phyloP scores from a whole-genome alignment of 352 stramenopile genomes.

The Pythium aristosporum region DNA sequence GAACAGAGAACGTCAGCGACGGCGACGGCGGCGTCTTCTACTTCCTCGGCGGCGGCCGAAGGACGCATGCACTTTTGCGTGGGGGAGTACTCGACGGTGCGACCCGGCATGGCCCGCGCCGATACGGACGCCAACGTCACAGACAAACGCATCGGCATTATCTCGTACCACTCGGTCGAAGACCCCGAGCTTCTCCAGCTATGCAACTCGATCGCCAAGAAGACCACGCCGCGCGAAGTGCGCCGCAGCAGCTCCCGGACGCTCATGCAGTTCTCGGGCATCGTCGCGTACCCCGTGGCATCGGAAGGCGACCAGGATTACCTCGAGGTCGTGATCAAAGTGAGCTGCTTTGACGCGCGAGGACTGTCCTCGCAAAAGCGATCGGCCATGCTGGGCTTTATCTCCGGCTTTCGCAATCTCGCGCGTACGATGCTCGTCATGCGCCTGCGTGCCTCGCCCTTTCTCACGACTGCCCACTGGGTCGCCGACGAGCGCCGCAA shows the following conservation, averaged over 20 bases:
- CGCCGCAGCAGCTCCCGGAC: conserved; percentile 32
- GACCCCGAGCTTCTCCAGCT: conserved; percentile 57
- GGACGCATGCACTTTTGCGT: conserved; percentile 40
- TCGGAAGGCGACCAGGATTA: conserved; percentile 29
- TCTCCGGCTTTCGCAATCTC: conserved; percentile 48
- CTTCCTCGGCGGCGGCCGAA: conserved; percentile 35
- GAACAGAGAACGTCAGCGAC: neutral
- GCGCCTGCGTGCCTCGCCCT: conserved; percentile 57
- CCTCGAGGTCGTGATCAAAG: conserved; percentile 64
- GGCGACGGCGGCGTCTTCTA: neutral
- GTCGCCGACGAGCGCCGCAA: conserved; percentile 50
- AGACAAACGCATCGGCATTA: conserved; percentile 53
- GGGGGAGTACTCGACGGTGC: conserved; percentile 65
- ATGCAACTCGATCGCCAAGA: conserved; percentile 51
- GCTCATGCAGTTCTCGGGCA: conserved; percentile 58
- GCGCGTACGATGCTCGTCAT: conserved; percentile 58
- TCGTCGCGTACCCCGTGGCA: conserved; percentile 61
- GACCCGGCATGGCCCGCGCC: conserved; percentile 34
- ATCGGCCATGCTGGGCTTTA: conserved; percentile 50
- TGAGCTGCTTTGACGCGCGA: conserved; percentile 52
- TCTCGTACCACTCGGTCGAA: conserved; percentile 67
- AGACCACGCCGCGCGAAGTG: conserved; percentile 16
- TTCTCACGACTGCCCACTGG: conserved; percentile 53
- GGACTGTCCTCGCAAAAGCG: conserved; percentile 40
- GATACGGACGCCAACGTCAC: conserved; percentile 9